Evolutionary conservation across 345 rosid species (phyloP), one percentile per base, ranked within the genome.

Genomic region (Syzygium jambos): DNA sequence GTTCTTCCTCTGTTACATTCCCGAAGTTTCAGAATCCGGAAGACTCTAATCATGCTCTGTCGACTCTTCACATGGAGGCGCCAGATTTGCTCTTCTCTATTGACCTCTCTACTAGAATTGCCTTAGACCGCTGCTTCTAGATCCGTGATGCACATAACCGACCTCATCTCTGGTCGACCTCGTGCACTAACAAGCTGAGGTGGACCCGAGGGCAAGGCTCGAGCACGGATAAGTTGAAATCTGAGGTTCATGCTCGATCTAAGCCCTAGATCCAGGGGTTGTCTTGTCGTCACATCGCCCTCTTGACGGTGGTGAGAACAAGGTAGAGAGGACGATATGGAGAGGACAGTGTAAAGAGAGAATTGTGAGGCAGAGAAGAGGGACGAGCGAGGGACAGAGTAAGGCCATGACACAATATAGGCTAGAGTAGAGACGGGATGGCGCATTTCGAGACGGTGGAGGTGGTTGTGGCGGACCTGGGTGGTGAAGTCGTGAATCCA

Each of bases 1-100:
- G 4, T 51, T 61, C 73, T 3, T 61, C 19, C 73, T n/a, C 73
- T n/a, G 13, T 61, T 61, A 17, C 9, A 1, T n/a, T 12, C 29
- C 27, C 13, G 34, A 61, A 61, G 73, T 61, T 61, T 61, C 19
- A 13, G 12, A 61, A 0, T 61, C 5, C 2, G 38, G 68, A 61
- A 61, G 9, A n/a, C 68, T 61, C 0, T 27, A 4, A 27, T 61
- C 8, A 61, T n/a, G 7, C 27, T 61, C 17, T 9, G 6, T 56
- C 10, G 27, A 57, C 63, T 57, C 14, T 57, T 23, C 1, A 10
- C 29, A 9, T 57, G 0, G 0, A 11, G 68, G 68, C 0, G 0
- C n/a, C 17, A 13, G 1, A n/a, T n/a, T 1, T 61, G 9, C 17
- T 61, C 34, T 61, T 29, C 2, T 61, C 9, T 0, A 61, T 61